phyloP scores from a whole-genome alignment of 2,329 filamentous ascomycete genomes.

The Thyridium curvatum region DNA sequence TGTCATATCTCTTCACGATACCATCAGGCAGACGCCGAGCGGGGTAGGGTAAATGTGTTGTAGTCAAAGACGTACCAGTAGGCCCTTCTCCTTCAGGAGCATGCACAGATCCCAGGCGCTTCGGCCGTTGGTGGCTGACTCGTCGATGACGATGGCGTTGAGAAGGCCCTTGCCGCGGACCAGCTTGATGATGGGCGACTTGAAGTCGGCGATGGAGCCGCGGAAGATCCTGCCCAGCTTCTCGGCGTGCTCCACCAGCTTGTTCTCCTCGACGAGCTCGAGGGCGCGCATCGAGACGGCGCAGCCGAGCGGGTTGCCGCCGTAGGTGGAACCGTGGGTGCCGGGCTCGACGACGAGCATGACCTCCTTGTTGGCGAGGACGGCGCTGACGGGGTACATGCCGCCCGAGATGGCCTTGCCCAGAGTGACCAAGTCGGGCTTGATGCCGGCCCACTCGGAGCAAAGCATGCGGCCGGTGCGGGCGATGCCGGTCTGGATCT shows the following conservation, averaged over 20 bases:
- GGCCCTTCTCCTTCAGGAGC: slow-evolving; percentile 88
- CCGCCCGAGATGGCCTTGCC: slow-evolving; percentile 97
- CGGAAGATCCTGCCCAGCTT: slow-evolving; percentile 78
- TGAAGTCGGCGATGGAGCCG: slow-evolving; percentile 66
- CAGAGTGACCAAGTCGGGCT: slow-evolving; percentile 88
- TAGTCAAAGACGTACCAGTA: slow-evolving; percentile 62
- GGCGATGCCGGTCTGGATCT: slow-evolving; percentile 97
- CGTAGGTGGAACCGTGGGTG: slow-evolving; percentile 97
- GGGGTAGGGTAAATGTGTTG: neutral
- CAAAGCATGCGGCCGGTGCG: slow-evolving; percentile 91
- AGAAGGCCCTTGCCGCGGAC: slow-evolving; percentile 90
- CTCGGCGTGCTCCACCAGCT: slow-evolving; percentile 78
- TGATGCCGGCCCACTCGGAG: slow-evolving; percentile 90
- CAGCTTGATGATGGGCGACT: slow-evolving; percentile 72
- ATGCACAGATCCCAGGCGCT: slow-evolving; percentile 96
- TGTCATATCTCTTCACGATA: slow-evolving; percentile 1
- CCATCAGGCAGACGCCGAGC: slow-evolving; percentile 1
- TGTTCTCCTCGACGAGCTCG: slow-evolving; percentile 88
- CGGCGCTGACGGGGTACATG: slow-evolving; percentile 97
- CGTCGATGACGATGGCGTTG: slow-evolving; percentile 95
- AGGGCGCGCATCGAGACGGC: slow-evolving; percentile 93
- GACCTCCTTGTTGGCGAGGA: slow-evolving; percentile 80
- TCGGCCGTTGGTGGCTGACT: slow-evolving; percentile 75
- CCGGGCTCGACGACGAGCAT: slow-evolving; percentile 96
- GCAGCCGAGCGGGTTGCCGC: slow-evolving; percentile 91